These are phyloP conservation scores for Lablab purpureus DNA, from an alignment of 306 rosid genomes.

Conservation along the genomic window DNA sequence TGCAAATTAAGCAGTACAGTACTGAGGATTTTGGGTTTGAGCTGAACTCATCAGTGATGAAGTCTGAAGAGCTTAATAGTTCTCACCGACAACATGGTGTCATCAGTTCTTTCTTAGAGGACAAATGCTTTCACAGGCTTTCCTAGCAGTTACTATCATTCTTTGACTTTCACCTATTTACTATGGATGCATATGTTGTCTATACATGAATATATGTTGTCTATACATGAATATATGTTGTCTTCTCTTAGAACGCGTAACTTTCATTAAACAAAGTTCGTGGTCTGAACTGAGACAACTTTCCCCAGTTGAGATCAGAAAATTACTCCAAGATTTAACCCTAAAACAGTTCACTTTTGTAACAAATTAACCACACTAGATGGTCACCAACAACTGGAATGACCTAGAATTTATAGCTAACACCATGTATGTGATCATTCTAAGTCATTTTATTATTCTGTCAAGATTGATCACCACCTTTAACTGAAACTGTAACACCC, in stretches of 20 bases:
- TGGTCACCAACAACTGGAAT: background rate
- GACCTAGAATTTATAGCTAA: background rate
- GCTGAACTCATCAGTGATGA: conserved; percentile 4
- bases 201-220: background rate
- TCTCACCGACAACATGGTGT: conserved; percentile 32
- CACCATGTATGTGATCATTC: background rate
- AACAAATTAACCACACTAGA: background rate
- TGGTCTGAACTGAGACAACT: background rate
- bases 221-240: no score
- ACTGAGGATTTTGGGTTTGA: background rate
- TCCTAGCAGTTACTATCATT: background rate
- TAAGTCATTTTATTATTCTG: background rate
- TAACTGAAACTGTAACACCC: background rate
- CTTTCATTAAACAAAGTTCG: background rate
- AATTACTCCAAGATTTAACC: background rate
- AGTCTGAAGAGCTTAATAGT: background rate
- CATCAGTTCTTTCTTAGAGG: conserved; percentile 16
- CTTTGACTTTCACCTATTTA: conserved; percentile 8
- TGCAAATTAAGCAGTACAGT: conserved; percentile 20
- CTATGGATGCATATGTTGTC: background rate
- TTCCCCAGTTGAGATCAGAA: background rate
- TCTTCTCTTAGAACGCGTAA: background rate
- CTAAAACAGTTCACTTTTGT: background rate
- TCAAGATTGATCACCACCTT: background rate
- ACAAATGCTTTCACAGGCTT: background rate